A percentile compares a stretch with the other conserved stretches of the same genome.
Evolutionary conservation across 179 eudicot species (phyloP).

Genomic region (Gypsophila paniculata): DNA sequence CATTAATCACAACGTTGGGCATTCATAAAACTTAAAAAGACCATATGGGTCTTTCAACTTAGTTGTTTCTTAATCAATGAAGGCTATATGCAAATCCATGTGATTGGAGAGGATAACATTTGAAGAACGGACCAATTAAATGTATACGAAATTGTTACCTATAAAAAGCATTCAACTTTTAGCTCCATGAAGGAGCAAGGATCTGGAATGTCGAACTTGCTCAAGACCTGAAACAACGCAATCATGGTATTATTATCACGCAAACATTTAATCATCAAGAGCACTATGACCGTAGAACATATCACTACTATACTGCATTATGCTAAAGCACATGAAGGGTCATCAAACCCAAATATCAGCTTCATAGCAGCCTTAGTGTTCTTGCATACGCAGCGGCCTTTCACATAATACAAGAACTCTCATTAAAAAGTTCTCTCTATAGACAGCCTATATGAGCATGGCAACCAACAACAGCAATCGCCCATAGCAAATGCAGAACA

Average conservation of each 20-base stretch:
- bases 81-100: background rate
- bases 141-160: constrained; percentile 15
- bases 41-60: background rate
- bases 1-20: background rate
- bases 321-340: background rate
- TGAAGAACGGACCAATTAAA: background rate
- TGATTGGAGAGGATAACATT: background rate
- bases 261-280: background rate
- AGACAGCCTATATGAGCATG: background rate
- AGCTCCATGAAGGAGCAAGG: constrained; percentile 77
- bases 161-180: constrained; percentile 51
- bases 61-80: background rate
- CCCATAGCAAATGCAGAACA: background rate
- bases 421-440: background rate
- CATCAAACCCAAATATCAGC: background rate
- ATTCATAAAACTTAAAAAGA: background rate
- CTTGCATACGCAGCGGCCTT: background rate
- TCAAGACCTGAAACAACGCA: constrained; percentile 50
- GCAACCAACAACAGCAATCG: background rate
- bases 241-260: background rate
- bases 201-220: constrained; percentile 68
- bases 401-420: background rate
- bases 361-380: background rate
- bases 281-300: background rate
- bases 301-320: background rate